These are phyloP conservation scores for Agrocybe pediades DNA, from an alignment of 768 basidiomycete genomes.

Conservation along the genomic window DNA sequence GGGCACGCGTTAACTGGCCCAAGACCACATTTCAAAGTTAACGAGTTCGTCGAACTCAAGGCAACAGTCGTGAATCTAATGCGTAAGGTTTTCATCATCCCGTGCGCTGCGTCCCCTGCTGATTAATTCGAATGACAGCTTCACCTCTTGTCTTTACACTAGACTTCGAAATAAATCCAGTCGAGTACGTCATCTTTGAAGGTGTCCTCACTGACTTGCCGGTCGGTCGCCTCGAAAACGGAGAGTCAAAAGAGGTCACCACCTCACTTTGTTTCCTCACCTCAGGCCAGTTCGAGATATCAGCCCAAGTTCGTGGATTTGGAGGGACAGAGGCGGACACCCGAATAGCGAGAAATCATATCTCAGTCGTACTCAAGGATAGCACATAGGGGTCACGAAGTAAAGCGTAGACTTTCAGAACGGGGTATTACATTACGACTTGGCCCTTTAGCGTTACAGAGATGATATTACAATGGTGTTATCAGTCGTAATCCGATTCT, in stretches of 20 bases:
- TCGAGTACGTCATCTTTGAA: constrained; percentile 69
- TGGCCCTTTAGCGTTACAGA: background rate
- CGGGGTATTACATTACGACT: background rate
- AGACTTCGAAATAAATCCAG: constrained; percentile 57
- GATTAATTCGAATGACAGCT: constrained; percentile 35
- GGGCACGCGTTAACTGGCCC: constrained; percentile 28
- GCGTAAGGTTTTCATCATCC: constrained; percentile 44
- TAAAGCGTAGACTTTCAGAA: background rate
- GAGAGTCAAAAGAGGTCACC: constrained; percentile 52
- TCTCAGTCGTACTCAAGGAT: constrained; percentile 32
- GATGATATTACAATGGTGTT: constrained; percentile 9
- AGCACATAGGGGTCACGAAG: constrained; percentile 2
- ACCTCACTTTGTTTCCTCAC: constrained; percentile 74
- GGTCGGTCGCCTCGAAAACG: constrained; percentile 61
- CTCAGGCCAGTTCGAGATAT: constrained; percentile 62
- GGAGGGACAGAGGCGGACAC: constrained; percentile 25
- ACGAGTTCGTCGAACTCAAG: constrained; percentile 65
- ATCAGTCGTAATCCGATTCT: constrained; percentile 77
- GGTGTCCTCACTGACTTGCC: constrained; percentile 63
- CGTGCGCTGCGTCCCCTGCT: background rate
- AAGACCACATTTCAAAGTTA: constrained; percentile 52
- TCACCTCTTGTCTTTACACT: constrained; percentile 52
- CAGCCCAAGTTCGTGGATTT: constrained; percentile 42
- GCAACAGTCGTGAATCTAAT: constrained; percentile 64
- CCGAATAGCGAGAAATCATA: constrained; percentile 41